A percentile compares a stretch with the other conserved stretches of the same genome.
Conservation (phyloP, 768 basidiomycete genomes). For the Podaxis sp. region DNA sequence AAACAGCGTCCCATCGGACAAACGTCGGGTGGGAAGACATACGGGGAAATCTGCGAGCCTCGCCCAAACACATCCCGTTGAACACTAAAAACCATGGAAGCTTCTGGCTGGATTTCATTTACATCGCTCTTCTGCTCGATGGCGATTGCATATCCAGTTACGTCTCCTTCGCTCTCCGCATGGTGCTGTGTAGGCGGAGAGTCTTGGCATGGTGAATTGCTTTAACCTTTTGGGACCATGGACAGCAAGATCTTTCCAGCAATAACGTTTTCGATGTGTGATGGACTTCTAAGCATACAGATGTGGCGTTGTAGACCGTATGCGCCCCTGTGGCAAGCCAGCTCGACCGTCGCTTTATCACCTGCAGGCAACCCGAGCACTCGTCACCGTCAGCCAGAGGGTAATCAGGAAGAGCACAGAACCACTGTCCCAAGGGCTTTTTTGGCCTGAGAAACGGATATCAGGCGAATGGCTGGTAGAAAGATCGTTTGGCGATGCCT, state of each 20-base stretch:
- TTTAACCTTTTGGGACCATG: constrained; percentile 40
- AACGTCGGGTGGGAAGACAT: not conserved
- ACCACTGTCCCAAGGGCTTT: constrained; percentile 39
- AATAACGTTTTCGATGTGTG: not conserved
- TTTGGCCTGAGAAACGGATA: not conserved
- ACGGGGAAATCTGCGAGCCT: constrained; percentile 63
- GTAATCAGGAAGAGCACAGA: constrained; percentile 56
- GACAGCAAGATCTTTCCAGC: not conserved
- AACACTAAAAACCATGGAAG: constrained; percentile 71
- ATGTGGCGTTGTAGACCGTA: constrained; percentile 49
- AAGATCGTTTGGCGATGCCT: not conserved
- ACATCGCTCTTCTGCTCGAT: constrained; percentile 75
- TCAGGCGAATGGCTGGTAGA: not conserved
- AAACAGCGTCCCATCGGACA: not conserved
- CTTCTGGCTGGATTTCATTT: constrained; percentile 54
- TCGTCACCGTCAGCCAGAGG: constrained; percentile 54
- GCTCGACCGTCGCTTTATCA: constrained; percentile 47
- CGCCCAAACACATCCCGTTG: constrained; percentile 74
- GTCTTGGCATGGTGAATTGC: constrained; percentile 52
- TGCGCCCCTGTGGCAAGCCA: constrained; percentile 59
- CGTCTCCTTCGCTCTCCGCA: constrained; percentile 50
- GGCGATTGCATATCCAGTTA: constrained; percentile 64
- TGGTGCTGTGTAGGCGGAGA: constrained; percentile 48
- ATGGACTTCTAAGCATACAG: constrained; percentile 49
- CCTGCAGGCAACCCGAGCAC: constrained; percentile 62